Conservation (phyloP, 768 basidiomycete genomes). For the Suillus spraguei region DNA sequence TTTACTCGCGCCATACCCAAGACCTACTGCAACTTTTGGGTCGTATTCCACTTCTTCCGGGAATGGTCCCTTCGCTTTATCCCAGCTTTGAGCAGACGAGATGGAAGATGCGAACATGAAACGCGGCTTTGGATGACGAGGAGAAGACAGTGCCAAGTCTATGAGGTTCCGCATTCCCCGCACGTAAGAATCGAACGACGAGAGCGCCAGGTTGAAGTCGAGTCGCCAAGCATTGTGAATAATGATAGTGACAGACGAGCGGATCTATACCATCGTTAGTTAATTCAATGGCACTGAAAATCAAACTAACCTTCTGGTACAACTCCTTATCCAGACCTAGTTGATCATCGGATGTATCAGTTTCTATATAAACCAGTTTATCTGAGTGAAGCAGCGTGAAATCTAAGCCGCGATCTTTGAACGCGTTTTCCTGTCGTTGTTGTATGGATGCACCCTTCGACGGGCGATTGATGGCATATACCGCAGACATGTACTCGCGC, state of each 20-base stretch:
- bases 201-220: slow-evolving; percentile 43
- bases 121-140: slow-evolving; percentile 27
- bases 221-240: slow-evolving; percentile 50
- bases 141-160: slow-evolving; percentile 33
- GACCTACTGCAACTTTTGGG: slow-evolving; percentile 36
- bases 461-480: slow-evolving; percentile 38
- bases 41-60: slow-evolving; percentile 38
- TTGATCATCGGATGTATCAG: slow-evolving; percentile 28
- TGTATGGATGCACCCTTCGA: slow-evolving; percentile 20
- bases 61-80: slow-evolving; percentile 28
- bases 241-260: slow-evolving; percentile 34
- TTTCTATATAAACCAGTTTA: slow-evolving; percentile 39
- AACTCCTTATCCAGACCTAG: slow-evolving; percentile 31
- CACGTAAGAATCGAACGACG: slow-evolving; percentile 46
- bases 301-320: slow-evolving; percentile 20
- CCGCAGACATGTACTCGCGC: slow-evolving; percentile 23
- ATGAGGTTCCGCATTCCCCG: slow-evolving; percentile 39
- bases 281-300: neutral
- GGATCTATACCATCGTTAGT: slow-evolving; percentile 27
- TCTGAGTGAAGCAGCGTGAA: slow-evolving; percentile 24
- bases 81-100: slow-evolving; percentile 35
- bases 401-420: slow-evolving; percentile 36
- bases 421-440: slow-evolving; percentile 30
- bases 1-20: slow-evolving; percentile 51
- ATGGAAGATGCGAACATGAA: slow-evolving; percentile 46